Percentiles rank a stretch among this genome's conserved stretches.
These are phyloP conservation scores for Pythium aphanidermatum DNA, from an alignment of 352 stramenopile species.

Conservation along the genomic window DNA sequence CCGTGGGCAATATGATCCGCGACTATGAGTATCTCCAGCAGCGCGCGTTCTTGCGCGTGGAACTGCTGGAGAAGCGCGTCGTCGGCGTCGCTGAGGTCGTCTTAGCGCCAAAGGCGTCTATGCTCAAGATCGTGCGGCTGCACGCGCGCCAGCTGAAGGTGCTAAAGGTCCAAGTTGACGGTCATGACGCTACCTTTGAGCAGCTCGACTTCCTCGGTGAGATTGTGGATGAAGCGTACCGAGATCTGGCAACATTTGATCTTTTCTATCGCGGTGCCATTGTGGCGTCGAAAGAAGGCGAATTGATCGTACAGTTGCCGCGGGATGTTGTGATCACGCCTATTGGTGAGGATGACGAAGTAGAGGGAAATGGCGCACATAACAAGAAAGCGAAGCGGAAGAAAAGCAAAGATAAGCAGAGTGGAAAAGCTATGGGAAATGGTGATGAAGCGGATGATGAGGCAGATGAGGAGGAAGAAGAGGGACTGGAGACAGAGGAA, in stretches of 20 bases:
- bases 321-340: conserved; percentile 48
- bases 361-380: conserved; percentile 13
- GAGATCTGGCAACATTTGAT: conserved; percentile 74
- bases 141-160: conserved; percentile 74
- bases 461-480: conserved; percentile 17
- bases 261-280: conserved; percentile 82
- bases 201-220: conserved; percentile 75
- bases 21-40: conserved; percentile 86
- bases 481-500: conserved; percentile 30
- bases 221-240: conserved; percentile 74
- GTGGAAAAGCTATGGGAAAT: conserved; percentile 5
- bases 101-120: conserved; percentile 47
- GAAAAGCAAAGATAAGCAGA: conserved; percentile 8
- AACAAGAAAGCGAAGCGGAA: conserved; percentile 20
- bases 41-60: conserved; percentile 66
- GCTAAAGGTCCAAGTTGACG: conserved; percentile 45
- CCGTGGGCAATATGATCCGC: conserved; percentile 55
- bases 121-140: conserved; percentile 56
- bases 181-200: conserved; percentile 54
- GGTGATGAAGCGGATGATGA: conserved; percentile 21
- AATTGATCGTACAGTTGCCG: conserved; percentile 71
- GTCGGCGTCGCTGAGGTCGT: conserved; percentile 64
- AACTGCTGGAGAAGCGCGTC: conserved; percentile 60
- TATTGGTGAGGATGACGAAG: conserved; percentile 20
- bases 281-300: conserved; percentile 78